Base-by-base conservation (phyloP, 306 rosid species). In the Fragaria vesca region DNA sequence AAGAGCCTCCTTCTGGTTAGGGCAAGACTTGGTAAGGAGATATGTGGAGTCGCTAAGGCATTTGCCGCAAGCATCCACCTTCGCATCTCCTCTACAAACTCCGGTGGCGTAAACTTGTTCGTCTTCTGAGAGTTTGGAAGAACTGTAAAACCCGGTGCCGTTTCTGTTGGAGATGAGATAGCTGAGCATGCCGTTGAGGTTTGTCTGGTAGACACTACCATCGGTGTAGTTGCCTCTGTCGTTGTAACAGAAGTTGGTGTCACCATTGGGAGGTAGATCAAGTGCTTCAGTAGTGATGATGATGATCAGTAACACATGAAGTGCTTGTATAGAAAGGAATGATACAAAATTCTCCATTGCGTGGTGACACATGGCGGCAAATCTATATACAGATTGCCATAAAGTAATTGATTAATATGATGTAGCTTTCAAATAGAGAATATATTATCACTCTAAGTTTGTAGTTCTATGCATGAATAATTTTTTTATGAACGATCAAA, bases 41-140 rank as follows among this genome's bases (percentile, higher is more conserved):
- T 13, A 46, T 0, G 66, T 71, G 0, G 81, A 3, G 66, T 71
- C 24, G 5, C 32, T 40, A 18, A 83, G 43, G 74, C 86, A 75
- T 3, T 12, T 71, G 4, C 58, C 66, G 24, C 83, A 83, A 21
- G 45, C n/a, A 0, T 83, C 78, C 9, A 7, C 24, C 43, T 28
- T 43, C 12, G 36, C 16, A 13, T 83, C 86, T 21, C 75, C 86
- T 20, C 78, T 7, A 32, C 86, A 83, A 10, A 83, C 71, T 3
- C 69, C 80, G 8, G 71, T 74, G 12, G 78, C 74, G 10, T 42
- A 4, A 4, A 79, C 86, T 74, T 0, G 4, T 55, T 73, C 30
- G 21, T 2, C 9, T 52, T 80, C 30, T 0, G 69, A 6, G 21
- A 26, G 45, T 13, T 4, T 1, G 15, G 75, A 79, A 21, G 69